Conservation (phyloP, 2,329 filamentous ascomycete genomes). For the Aspergillus jensenii region DNA sequence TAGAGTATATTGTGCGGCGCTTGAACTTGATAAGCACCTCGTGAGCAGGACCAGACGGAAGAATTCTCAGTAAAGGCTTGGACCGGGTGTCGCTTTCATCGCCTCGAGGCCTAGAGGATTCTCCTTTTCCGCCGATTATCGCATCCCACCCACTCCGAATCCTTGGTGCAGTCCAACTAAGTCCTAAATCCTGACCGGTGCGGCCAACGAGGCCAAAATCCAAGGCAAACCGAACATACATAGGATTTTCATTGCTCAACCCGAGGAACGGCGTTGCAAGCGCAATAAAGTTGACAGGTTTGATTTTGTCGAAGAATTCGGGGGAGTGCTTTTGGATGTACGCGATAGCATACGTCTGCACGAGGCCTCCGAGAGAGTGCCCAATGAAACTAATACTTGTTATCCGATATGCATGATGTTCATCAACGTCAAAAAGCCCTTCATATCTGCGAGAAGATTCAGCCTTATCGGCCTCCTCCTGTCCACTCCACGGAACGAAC, state of each 20-base stretch:
- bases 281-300: conserved; percentile 85
- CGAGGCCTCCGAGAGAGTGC: conserved; percentile 84
- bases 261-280: conserved; percentile 86
- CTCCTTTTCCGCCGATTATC: conserved; percentile 75
- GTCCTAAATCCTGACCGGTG: conserved; percentile 88
- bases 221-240: conserved; percentile 95
- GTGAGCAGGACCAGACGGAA: conserved; percentile 90
- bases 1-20: conserved; percentile 90
- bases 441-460: conserved; percentile 40
- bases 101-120: conserved; percentile 54
- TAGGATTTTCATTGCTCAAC: conserved; percentile 92
- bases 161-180: conserved; percentile 90
- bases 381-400: conserved; percentile 94
- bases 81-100: conserved; percentile 68
- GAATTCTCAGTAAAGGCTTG: conserved; percentile 82
- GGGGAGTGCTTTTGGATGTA: conserved; percentile 97
- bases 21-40: conserved; percentile 82
- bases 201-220: conserved; percentile 96
- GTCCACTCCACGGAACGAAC: conserved; percentile 45
- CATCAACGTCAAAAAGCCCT: conserved; percentile 41
- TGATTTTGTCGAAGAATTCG: conserved; percentile 80
- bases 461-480: conserved; percentile 27
- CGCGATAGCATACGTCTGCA: conserved; percentile 91
- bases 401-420: conserved; percentile 68
- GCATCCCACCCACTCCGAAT: conserved; percentile 85